Percentiles rank a stretch among this genome's conserved stretches.
These are phyloP conservation scores for Russula dissimulans DNA, from an alignment of 768 basidiomycete genomes.

Conservation along the genomic window DNA sequence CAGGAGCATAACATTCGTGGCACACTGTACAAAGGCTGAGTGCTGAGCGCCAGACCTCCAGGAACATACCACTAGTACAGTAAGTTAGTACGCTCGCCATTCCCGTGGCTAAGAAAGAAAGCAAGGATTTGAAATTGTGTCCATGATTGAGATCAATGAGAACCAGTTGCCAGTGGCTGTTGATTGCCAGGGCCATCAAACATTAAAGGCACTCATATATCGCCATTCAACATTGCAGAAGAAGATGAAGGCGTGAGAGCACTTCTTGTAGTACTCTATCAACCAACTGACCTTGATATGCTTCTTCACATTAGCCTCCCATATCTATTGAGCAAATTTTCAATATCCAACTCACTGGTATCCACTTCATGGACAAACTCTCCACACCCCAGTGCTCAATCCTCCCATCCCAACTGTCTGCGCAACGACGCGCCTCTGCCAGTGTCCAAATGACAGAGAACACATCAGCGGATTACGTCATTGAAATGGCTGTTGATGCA, in stretches of 20 bases:
- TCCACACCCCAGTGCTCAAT: conserved; percentile 71
- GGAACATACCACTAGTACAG: too few relatives aligned
- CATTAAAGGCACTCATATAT: too few relatives aligned
- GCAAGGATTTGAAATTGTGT: too few relatives aligned
- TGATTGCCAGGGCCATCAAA: too few relatives aligned
- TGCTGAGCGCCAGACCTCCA: too few relatives aligned
- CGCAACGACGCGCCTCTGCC: conserved; percentile 40
- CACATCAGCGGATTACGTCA: conserved; percentile 58
- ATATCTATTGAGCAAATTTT: conserved; percentile 79
- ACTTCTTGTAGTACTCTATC: not conserved
- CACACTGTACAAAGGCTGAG: too few relatives aligned
- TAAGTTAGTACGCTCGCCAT: too few relatives aligned
- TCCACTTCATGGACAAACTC: conserved; percentile 78
- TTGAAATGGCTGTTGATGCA: conserved; percentile 62
- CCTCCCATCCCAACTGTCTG: conserved; percentile 46
- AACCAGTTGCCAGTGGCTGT: too few relatives aligned
- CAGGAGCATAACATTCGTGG: too few relatives aligned
- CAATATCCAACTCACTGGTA: conserved; percentile 62
- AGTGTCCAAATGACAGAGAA: conserved; percentile 38
- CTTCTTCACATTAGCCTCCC: conserved; percentile 36
- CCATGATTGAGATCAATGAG: too few relatives aligned
- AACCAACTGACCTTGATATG: conserved; percentile 2
- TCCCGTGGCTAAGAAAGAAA: too few relatives aligned
- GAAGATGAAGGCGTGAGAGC: conserved; percentile 35
- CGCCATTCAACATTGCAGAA: too few relatives aligned